Evolutionary conservation across 2,329 filamentous ascomycete genomes (phyloP).

Genomic region (Claviceps africana): DNA sequence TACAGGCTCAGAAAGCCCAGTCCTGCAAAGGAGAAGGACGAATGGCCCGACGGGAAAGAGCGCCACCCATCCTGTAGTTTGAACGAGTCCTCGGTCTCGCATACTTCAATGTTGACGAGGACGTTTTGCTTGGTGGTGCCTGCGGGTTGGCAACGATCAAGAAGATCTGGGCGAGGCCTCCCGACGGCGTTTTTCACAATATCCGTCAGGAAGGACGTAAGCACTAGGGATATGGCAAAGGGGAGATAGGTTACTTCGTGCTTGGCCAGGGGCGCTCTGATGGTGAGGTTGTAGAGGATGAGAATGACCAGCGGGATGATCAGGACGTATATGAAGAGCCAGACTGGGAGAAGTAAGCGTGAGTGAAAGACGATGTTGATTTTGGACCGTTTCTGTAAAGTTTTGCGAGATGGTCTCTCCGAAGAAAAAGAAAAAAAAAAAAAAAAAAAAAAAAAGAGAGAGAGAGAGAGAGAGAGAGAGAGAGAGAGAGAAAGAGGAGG

Average conservation of each 20-base stretch:
- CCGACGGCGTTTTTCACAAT: slow-evolving; percentile 81
- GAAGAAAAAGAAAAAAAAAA: not conserved
- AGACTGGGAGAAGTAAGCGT: slow-evolving; percentile 25
- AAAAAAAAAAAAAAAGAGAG: not conserved
- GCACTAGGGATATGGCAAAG: slow-evolving; percentile 59
- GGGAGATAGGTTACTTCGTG: slow-evolving; percentile 75
- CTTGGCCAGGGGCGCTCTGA: slow-evolving; percentile 57
- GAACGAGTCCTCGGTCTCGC: slow-evolving; percentile 56
- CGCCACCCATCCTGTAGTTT: slow-evolving; percentile 71
- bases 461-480: too few relatives aligned
- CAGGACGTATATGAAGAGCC: slow-evolving; percentile 69
- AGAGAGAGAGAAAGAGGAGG: not conserved
- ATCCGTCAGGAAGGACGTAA: slow-evolving; percentile 76
- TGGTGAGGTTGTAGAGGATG: slow-evolving; percentile 46
- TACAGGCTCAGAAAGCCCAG: slow-evolving; percentile 62
- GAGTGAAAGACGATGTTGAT: not conserved
- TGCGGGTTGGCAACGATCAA: slow-evolving; percentile 66
- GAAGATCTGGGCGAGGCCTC: slow-evolving; percentile 48
- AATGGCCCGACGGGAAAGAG: slow-evolving; percentile 70
- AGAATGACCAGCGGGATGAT: slow-evolving; percentile 56
- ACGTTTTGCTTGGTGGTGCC: slow-evolving; percentile 30
- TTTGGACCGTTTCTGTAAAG: not conserved
- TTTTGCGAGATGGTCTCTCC: not conserved
- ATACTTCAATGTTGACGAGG: slow-evolving; percentile 53
- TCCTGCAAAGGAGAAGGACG: slow-evolving; percentile 64